A percentile compares a stretch with the other conserved stretches of the same genome.
Conservation (phyloP, 164 flowering plant genomes). For the Aristolochia fimbriata region DNA sequence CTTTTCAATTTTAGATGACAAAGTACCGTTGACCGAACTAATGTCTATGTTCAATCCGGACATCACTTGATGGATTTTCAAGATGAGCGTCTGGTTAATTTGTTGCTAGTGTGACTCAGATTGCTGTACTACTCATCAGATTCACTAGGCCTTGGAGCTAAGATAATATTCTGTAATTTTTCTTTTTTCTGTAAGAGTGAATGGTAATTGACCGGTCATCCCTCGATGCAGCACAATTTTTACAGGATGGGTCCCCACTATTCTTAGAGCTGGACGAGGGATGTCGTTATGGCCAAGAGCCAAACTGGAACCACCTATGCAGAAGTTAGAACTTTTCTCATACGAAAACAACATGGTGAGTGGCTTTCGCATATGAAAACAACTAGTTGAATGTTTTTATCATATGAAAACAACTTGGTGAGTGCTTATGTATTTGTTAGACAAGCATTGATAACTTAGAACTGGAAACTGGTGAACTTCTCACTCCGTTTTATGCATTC, state of each 20-base stretch:
- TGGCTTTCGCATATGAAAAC: constrained; percentile 57
- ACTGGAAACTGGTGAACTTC: background rate
- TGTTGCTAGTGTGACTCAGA: too few relatives aligned
- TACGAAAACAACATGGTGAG: constrained; percentile 65
- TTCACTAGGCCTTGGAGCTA: too few relatives aligned
- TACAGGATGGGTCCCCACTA: constrained; percentile 81
- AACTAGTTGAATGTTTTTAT: constrained; percentile 53
- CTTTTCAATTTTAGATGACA: too few relatives aligned
- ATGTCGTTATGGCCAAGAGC: constrained; percentile 64
- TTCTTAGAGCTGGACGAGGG: constrained; percentile 76
- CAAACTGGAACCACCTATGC: constrained; percentile 33
- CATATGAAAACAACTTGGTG: constrained; percentile 68
- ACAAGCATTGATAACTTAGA: background rate
- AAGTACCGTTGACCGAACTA: too few relatives aligned
- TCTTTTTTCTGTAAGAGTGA: background rate
- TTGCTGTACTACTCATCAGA: too few relatives aligned
- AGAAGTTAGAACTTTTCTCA: constrained; percentile 57
- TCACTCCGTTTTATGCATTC: background rate
- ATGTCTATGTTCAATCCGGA: too few relatives aligned
- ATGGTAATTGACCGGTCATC: background rate
- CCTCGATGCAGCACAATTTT: constrained; percentile 44
- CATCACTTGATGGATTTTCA: too few relatives aligned
- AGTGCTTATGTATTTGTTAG: background rate
- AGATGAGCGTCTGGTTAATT: too few relatives aligned
- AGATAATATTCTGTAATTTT: background rate